A percentile compares a stretch with the other conserved stretches of the same genome.
These are phyloP conservation scores for Dothideomycetes sp. DNA, from an alignment of 2,329 filamentous ascomycete genomes.

Conservation along the genomic window DNA sequence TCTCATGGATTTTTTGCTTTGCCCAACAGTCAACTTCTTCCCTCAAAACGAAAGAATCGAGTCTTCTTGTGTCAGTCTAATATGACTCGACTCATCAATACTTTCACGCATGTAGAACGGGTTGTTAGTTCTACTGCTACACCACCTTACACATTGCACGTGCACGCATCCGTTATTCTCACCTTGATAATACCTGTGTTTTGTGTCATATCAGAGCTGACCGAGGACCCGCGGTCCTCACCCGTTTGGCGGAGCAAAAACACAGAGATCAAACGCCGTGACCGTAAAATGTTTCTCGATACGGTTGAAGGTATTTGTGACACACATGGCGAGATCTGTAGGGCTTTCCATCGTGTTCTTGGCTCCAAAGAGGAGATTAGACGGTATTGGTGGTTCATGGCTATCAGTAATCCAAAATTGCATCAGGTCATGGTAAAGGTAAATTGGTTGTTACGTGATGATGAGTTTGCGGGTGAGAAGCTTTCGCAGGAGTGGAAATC, in stretches of 20 bases:
- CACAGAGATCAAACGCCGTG: constrained; percentile 1
- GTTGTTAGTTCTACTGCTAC: too few relatives aligned
- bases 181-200: too few relatives aligned
- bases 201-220: neutral
- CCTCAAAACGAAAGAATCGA: too few relatives aligned
- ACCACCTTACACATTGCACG: too few relatives aligned
- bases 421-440: constrained; percentile 4
- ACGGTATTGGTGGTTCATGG: constrained; percentile 2
- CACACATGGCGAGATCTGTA: neutral
- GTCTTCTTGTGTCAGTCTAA: too few relatives aligned
- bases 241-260: constrained; percentile 10
- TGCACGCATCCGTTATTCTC: too few relatives aligned
- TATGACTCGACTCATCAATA: too few relatives aligned
- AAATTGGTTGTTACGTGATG: neutral
- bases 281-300: neutral
- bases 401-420: constrained; percentile 3
- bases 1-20: too few relatives aligned
- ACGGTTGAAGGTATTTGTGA: constrained; percentile 1
- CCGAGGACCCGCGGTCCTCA: neutral
- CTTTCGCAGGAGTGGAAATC: neutral
- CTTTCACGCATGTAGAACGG: too few relatives aligned
- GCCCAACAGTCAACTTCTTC: too few relatives aligned
- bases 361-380: neutral
- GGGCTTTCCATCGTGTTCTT: neutral
- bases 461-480: neutral